Evolutionary conservation across 1,284 basidiomycete genomes (phyloP).

Genomic region (Ustilago cynodontis): DNA sequence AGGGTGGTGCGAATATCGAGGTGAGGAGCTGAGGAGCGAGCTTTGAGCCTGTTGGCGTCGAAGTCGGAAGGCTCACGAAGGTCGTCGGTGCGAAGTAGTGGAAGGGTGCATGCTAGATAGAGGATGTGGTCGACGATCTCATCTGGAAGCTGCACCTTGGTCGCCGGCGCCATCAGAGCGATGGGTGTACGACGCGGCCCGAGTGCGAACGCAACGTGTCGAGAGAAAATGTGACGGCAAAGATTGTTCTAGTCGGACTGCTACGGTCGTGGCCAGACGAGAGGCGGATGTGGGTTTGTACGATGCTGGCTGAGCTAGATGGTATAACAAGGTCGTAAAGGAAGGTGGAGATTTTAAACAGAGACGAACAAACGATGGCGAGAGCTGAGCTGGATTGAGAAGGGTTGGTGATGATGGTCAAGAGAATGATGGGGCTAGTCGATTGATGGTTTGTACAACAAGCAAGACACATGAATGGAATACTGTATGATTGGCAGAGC

Average conservation of each 20-base stretch:
- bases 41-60: conserved; percentile 45
- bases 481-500: background rate
- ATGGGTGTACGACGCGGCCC: background rate
- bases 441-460: background rate
- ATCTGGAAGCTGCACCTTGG: conserved; percentile 45
- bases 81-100: conserved; percentile 33
- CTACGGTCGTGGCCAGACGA: background rate
- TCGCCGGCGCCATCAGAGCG: conserved; percentile 23
- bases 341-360: background rate
- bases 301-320: background rate
- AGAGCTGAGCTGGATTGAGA: background rate
- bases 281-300: background rate
- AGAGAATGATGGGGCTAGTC: background rate
- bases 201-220: conserved; percentile 1
- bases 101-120: conserved; percentile 48
- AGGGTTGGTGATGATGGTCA: background rate
- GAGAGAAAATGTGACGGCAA: no score
- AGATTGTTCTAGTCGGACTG: background rate
- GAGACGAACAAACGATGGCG: background rate
- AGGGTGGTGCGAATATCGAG: conserved; percentile 50
- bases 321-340: background rate
- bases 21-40: conserved; percentile 44
- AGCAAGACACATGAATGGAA: background rate
- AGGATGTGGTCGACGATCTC: conserved; percentile 58
- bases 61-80: conserved; percentile 43